A percentile compares a stretch with the other conserved stretches of the same genome.
phyloP scores from a whole-genome alignment of 345 rosid species.

The Durio zibethinus region DNA sequence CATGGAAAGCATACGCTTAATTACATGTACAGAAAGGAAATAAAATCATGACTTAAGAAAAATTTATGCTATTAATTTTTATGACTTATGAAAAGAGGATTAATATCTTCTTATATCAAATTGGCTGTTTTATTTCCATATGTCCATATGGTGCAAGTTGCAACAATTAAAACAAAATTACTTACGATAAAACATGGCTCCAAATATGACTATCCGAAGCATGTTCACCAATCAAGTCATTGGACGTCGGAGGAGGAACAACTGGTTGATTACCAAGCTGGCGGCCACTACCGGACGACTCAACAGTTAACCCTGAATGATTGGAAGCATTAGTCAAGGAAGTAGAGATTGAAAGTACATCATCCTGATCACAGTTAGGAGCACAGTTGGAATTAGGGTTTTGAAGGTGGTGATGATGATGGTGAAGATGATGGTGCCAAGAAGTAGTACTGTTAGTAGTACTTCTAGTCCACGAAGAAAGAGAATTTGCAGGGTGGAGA shows the following conservation, averaged over 20 bases:
- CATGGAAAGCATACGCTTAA: too few relatives aligned
- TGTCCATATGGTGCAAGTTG: not conserved
- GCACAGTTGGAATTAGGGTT: conserved; percentile 49
- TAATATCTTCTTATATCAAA: not conserved
- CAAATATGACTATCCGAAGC: conserved; percentile 57
- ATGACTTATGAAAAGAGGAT: too few relatives aligned
- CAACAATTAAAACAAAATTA: not conserved
- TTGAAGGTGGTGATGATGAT: conserved; percentile 9
- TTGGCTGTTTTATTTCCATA: not conserved
- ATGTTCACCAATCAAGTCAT: conserved; percentile 54
- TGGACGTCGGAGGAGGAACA: conserved; percentile 25
- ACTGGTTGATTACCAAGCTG: conserved; percentile 27
- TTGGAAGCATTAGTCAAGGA: conserved; percentile 54
- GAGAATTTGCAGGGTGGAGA: conserved; percentile 50
- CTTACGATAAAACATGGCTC: conserved; percentile 69
- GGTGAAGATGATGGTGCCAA: conserved; percentile 30
- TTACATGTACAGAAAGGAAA: too few relatives aligned
- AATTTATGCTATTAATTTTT: too few relatives aligned
- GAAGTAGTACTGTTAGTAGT: conserved; percentile 7
- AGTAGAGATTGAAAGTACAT: conserved; percentile 41
- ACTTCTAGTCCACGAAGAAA: conserved; percentile 36
- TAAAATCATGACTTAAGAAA: not conserved
- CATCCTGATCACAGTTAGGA: conserved; percentile 50
- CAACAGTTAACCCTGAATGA: conserved; percentile 60
- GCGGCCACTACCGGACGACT: conserved; percentile 34